Percentiles rank a stretch among this genome's conserved stretches.
phyloP scores from a whole-genome alignment of 805 yeast genomes.

The Candida alai region DNA sequence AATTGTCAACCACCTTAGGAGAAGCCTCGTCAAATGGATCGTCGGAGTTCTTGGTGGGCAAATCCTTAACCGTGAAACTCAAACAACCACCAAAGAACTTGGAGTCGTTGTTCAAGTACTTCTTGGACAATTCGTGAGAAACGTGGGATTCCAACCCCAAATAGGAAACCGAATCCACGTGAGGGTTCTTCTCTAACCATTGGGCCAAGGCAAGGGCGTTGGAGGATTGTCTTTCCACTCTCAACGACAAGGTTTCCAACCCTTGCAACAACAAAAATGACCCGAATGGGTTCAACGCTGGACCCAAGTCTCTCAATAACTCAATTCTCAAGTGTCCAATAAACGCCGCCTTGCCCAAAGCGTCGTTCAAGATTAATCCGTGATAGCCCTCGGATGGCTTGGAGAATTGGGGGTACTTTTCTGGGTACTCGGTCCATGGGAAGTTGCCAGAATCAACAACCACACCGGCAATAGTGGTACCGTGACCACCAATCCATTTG shows the following conservation, averaged over 20 bases:
- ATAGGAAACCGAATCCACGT: conserved; percentile 88
- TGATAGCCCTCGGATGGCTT: conserved; percentile 93
- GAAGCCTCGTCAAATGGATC: conserved; percentile 73
- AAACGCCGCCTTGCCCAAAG: conserved; percentile 76
- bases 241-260: conserved; percentile 85
- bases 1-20: conserved; percentile 76
- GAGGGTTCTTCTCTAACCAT: conserved; percentile 64
- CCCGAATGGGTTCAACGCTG: conserved; percentile 83
- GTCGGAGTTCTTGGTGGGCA: conserved; percentile 37
- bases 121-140: conserved; percentile 77
- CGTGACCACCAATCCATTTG: conserved; percentile 98
- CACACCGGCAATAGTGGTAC: conserved; percentile 91
- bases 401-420: conserved; percentile 87
- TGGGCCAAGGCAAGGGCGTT: conserved; percentile 80
- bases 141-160: conserved; percentile 82
- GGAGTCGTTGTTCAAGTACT: conserved; percentile 54
- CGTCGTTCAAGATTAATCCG: conserved; percentile 78
- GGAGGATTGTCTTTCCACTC: conserved; percentile 87
- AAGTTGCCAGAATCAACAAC: conserved; percentile 88
- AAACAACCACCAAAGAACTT: conserved; percentile 85
- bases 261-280: conserved; percentile 87
- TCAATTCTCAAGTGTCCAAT: conserved; percentile 79
- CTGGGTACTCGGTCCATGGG: conserved; percentile 83
- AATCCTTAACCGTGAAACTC: conserved; percentile 81
- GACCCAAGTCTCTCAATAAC: conserved; percentile 88